phyloP scores from a whole-genome alignment of 2,329 filamentous ascomycete genomes.

The Fusarium pseudograminearum region DNA sequence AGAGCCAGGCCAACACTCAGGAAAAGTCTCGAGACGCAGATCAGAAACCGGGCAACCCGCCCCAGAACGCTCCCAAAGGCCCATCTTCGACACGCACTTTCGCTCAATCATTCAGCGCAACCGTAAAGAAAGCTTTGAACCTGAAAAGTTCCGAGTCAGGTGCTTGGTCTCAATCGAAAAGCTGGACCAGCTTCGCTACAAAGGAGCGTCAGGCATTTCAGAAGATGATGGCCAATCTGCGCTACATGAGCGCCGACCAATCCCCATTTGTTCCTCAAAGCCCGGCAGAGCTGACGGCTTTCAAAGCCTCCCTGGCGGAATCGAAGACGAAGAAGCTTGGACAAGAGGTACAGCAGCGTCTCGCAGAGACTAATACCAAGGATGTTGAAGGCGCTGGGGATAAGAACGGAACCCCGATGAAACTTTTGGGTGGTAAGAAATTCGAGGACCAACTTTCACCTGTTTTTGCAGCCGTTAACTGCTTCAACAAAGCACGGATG shows the following conservation, averaged over 20 bases:
- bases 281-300: slow-evolving; percentile 51
- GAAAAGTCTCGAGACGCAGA: not conserved
- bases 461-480: slow-evolving; percentile 51
- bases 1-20: not conserved
- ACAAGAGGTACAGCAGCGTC: slow-evolving; percentile 41
- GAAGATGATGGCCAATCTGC: slow-evolving; percentile 53
- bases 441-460: slow-evolving; percentile 50
- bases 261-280: slow-evolving; percentile 55
- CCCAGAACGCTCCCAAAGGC: slow-evolving; percentile 26
- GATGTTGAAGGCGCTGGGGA: slow-evolving; percentile 12
- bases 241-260: slow-evolving; percentile 52
- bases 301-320: slow-evolving; percentile 50
- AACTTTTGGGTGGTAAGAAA: slow-evolving; percentile 47
- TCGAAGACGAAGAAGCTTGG: slow-evolving; percentile 42
- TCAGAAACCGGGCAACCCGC: not conserved
- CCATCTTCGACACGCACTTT: slow-evolving; percentile 25
- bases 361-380: slow-evolving; percentile 39
- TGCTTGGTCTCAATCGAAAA: slow-evolving; percentile 55
- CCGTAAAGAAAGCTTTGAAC: slow-evolving; percentile 8
- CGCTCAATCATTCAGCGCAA: slow-evolving; percentile 16
- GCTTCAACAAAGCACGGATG: slow-evolving; percentile 49
- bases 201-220: slow-evolving; percentile 52
- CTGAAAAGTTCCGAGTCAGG: slow-evolving; percentile 37
- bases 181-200: slow-evolving; percentile 54
- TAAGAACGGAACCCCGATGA: slow-evolving; percentile 12